Evolutionary conservation across 495 filamentous ascomycete genomes (phyloP), one percentile per base, ranked within the genome.

Genomic region (Talaromyces trachyspermus): DNA sequence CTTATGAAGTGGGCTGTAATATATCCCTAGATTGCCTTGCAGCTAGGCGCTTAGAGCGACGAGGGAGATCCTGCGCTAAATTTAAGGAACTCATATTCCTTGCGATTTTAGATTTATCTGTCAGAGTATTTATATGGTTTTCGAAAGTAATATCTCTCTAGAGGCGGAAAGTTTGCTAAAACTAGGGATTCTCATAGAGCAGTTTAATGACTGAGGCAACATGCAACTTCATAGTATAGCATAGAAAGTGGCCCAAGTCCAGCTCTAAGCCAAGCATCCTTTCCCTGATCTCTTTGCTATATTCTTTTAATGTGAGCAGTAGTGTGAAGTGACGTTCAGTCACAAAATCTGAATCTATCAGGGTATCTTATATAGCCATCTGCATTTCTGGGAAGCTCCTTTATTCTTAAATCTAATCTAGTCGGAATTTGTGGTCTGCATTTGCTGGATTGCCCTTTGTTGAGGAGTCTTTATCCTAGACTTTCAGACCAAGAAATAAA

Each of bases 401-500:
- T 42, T 46, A 55, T 26, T 26, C 30, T 26, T 42, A 22, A 15
- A 55, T 41, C 23, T 41, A 49, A 5, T 44, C 26, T 24, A 41
- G 53, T 47, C 49, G 46, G 29, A 52, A 29, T 24, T 52, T 52
- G 49, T 48, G 47, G 39, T 39, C 32, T 9, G 42, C 33, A 40
- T 55, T 55, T 10, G 37, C 29, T 25, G 46, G 27, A 50, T 49
- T 46, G 15, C 46, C 50, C 36, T 44, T 48, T n/a, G 46, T 55
- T n/a, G 49, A 46, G 9, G 43, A 43, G 5, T 41, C 49, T 23
- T 43, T 43, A 27, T 55, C 49, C 35, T 24, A 38, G 33, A 55
- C 27, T 30, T n/a, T 30, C 15, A 55, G 49, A 27, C 20, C 29
- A 12, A 49, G 46, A 30, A 49, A 47, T 8, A 53, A 33, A 33